Base-by-base conservation (phyloP, 2,329 filamentous ascomycete genomes). In the Arthroderma sp. region DNA sequence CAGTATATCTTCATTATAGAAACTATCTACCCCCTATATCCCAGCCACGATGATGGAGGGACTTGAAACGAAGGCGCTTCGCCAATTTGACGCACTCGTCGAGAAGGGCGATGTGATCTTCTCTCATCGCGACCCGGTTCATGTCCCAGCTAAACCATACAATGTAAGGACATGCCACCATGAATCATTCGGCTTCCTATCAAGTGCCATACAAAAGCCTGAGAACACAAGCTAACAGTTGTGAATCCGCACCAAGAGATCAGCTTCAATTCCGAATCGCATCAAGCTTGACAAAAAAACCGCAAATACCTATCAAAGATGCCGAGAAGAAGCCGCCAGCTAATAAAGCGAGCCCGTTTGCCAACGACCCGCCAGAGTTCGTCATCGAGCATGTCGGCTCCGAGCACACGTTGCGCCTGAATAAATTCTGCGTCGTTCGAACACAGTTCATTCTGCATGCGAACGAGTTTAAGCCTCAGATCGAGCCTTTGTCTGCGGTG, bases 351-450 rank as follows among this genome's bases (percentile, higher is more conserved):
- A 59, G 56, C 55, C 58, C 61, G 19, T 58, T 60, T 38, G 56
- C 56, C 33, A 57, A 58, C 38, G 58, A 62, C 60, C 56, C 59
- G 25, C 62, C 62, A 9, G 60, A 63, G 21, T 63, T 64, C 47
- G 58, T 60, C n/a, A 47, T 64, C 37, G 56, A 58, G 21, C 38
- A 59, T 41, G 57, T 62, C 28, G 52, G 55, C 9, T 38, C 57
- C 0, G 61, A 59, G 31, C 62, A 64, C 56, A 63, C 59, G 15
- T 41, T 64, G 23, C 61, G 62, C 33, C 56, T 64, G 43, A 64
- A 64, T 57, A 64, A 64, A 49, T 64, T 62, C 54, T 63, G 61
- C 49, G 60, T 61, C 25, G 53, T 63, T 15, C 60, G 62, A 4
- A 60, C 62, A 1, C 61, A 63, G 54, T 58, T 64, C 41, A 59